These are phyloP conservation scores for Fraxinus albicans DNA, from an alignment of 305 asterid species.

Conservation along the genomic window DNA sequence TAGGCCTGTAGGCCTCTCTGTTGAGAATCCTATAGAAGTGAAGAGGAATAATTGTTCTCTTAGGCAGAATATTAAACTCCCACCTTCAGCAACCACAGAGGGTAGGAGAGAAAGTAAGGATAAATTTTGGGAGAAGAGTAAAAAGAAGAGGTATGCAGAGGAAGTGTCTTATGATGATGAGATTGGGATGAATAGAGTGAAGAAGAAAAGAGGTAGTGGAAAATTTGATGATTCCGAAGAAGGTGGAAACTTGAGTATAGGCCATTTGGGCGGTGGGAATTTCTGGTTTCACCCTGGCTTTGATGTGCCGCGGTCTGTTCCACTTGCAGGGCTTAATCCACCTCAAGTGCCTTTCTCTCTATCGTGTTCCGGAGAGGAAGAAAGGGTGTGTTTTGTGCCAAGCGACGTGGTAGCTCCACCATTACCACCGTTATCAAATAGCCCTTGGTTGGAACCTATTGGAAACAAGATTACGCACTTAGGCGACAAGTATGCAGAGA, in stretches of 20 bases:
- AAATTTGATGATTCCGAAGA: slow-evolving; percentile 35
- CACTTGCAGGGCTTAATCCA: slow-evolving; percentile 24
- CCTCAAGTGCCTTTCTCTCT: slow-evolving; percentile 57
- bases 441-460: slow-evolving; percentile 77
- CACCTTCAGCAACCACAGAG: slow-evolving; percentile 50
- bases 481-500: slow-evolving; percentile 48
- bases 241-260: slow-evolving; percentile 44
- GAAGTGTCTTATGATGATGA: slow-evolving; percentile 55
- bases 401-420: slow-evolving; percentile 41
- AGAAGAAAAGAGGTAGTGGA: slow-evolving; percentile 61
- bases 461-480: slow-evolving; percentile 52
- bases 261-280: slow-evolving; percentile 39
- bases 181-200: slow-evolving; percentile 40
- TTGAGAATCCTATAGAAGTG: slow-evolving; percentile 61
- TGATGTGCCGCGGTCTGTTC: slow-evolving; percentile 29
- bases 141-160: slow-evolving; percentile 68
- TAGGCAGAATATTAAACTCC: slow-evolving; percentile 64
- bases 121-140: slow-evolving; percentile 57
- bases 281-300: slow-evolving; percentile 63
- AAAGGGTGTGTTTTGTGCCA: slow-evolving; percentile 54
- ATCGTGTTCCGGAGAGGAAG: slow-evolving; percentile 68
- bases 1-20: slow-evolving; percentile 65
- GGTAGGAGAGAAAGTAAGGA: slow-evolving; percentile 42
- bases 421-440: slow-evolving; percentile 55
- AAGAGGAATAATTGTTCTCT: slow-evolving; percentile 55